Evolutionary conservation across 495 filamentous ascomycete genomes (phyloP), one percentile per base, ranked within the genome.

Genomic region (Aspergillus ellipticus): DNA sequence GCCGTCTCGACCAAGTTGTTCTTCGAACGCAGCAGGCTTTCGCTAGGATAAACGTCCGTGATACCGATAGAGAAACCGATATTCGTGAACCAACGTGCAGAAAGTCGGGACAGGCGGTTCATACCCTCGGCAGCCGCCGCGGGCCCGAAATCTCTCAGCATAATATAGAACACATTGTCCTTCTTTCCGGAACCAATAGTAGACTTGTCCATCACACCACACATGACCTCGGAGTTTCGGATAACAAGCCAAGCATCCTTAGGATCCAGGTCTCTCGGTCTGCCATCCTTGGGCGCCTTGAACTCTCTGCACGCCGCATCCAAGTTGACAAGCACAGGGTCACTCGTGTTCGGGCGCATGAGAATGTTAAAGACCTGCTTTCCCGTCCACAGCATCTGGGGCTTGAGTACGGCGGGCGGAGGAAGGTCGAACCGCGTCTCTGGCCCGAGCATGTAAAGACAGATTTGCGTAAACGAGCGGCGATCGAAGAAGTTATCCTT

Each of bases 221-320:
- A 97, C 91, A 98, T 97, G 56, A 98, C 85, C 68, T 97, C 94
- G 0, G 92, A 96, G 62, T 97, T 97, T 39, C 94, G 88, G 60
- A 98, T 85, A 15, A 96, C 89, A 22, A 98, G 77, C 82, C 87
- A 97, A 6, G 82, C 81, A 70, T 98, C 94, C 59, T 96, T 88
- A 4, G 80, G 79, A 61, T 89, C 85, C 73, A 97, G 83, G 63
- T 97, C 93, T 6, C 74, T 69, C 78, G 75, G 53, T 69, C 72
- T 47, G 69, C 70, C 61, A 72, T 74, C 71, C 56, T 77, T 79
- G 15, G 73, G 72, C 60, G 46, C 76, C 69, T 75, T 86, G 82
- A 76, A 97, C 48, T 92, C 83, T 75, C 88, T 89, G 66, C 93
- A 95, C 56, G 89, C 89, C 39, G 93, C 92, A 57, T 98, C 95